Evolutionary conservation across 1,139 yeast genomes (phyloP), one percentile per base, ranked within the genome.

Genomic region (Candida anutae): DNA sequence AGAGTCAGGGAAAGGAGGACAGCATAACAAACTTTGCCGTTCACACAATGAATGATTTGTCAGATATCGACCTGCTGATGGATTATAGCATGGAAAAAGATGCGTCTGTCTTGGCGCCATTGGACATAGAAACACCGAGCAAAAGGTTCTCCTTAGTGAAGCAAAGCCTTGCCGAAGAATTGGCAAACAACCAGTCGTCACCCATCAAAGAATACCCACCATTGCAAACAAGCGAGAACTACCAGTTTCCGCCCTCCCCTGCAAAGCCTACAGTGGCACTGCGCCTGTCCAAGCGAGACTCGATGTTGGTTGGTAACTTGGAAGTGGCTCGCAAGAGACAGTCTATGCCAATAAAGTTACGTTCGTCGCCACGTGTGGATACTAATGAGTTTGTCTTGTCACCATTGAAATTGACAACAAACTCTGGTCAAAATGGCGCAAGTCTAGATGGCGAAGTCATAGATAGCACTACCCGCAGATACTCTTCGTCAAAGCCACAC

Each of bases 341-440:
- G 37, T 61, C 69, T 6, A 45, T 64, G 28, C 70, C 70, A 3
- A n/a, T n/a, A n/a, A n/a, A n/a, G n/a, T n/a, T n/a, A n/a, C n/a
- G n/a, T 43, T 30, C 46, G 12, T 37, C 47, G 5, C 46, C 50
- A 8, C 36, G 31, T 18, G 33, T 48, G 15, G 56, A 52, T 6
- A 40, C 37, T 12, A 51, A 48, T 12, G 63, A 59, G n/a, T 65
- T 65, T 43, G 57, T 64, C 17, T 50, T 63, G 28, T 62, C 69
- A 12, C 72, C 72, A 6, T 53, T 65, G 30, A 65, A 65, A 34
- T 45, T 65, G 28, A 55, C 53, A 2, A 38, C 39, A 16, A 37
- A 39, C 13, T 28, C 36, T 21, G 37, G 48, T 14, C 41, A 39
- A 25, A 43, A 46, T 22, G n/a, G n/a, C n/a, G n/a, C n/a, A n/a